phyloP scores from a whole-genome alignment of 345 rosid species.

The Arabidopsis arenosa region DNA sequence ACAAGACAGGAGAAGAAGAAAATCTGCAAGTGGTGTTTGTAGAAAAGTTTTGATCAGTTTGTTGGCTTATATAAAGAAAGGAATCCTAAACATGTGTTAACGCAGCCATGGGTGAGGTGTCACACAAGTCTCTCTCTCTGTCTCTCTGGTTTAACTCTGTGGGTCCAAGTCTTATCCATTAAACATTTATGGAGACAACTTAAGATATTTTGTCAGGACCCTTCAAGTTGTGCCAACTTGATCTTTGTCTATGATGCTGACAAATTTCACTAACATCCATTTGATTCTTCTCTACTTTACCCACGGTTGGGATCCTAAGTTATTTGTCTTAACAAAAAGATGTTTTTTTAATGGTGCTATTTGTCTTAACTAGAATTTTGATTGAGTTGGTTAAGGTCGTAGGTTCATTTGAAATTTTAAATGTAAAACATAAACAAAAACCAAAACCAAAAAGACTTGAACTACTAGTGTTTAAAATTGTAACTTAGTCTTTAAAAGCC shows the following conservation, averaged over 20 bases:
- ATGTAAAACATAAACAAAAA: background rate
- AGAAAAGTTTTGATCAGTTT: slow-evolving; percentile 18
- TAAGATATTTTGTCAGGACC: slow-evolving; percentile 43
- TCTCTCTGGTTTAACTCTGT: slow-evolving; percentile 23
- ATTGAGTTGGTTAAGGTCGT: background rate
- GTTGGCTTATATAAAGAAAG: slow-evolving; percentile 35
- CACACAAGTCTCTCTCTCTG: slow-evolving; percentile 21
- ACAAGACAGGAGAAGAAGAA: slow-evolving; percentile 15
- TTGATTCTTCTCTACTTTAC: slow-evolving; percentile 24
- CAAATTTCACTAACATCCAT: slow-evolving; percentile 10
- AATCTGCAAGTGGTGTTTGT: slow-evolving; percentile 32
- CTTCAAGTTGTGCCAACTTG: slow-evolving; percentile 45
- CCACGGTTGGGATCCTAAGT: slow-evolving; percentile 5
- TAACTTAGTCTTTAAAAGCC: background rate
- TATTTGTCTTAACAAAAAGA: background rate
- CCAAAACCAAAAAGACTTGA: background rate
- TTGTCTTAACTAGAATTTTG: background rate
- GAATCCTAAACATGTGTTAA: slow-evolving; percentile 34
- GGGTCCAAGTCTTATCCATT: slow-evolving; percentile 42
- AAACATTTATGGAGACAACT: slow-evolving; percentile 39
- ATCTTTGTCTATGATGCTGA: slow-evolving; percentile 31
- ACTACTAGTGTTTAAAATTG: background rate
- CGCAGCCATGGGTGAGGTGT: slow-evolving; percentile 38
- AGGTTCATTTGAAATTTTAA: background rate
- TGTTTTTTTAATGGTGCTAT: background rate